Conservation (phyloP, 2,329 filamentous ascomycete species). For the Pseudogymnoascus destructans region DNA sequence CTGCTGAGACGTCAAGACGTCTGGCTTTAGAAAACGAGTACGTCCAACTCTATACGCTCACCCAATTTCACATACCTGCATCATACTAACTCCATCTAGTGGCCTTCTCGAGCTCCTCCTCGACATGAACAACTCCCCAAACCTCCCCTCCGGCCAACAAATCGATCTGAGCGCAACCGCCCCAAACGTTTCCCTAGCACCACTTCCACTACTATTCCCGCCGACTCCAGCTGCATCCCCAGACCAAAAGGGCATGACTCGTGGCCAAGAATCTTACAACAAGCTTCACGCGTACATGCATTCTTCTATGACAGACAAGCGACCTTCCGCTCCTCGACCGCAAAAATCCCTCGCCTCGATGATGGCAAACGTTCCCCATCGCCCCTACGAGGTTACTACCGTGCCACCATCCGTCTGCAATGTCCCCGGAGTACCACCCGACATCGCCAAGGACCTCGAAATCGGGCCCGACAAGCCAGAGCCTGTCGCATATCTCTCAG, state of each 20-base stretch:
- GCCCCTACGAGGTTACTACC: constrained; percentile 15
- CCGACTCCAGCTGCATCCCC: not conserved
- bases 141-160: constrained; percentile 62
- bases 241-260: not conserved
- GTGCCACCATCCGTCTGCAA: constrained; percentile 20
- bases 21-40: constrained; percentile 90
- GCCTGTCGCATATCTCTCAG: constrained; percentile 53
- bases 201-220: constrained; percentile 8
- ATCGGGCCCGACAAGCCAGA: constrained; percentile 36
- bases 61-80: not conserved
- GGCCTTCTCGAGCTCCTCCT: constrained; percentile 79
- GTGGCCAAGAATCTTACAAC: constrained; percentile 24
- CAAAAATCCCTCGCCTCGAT: constrained; percentile 23
- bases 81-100: constrained; percentile 34
- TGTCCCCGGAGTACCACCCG: constrained; percentile 21
- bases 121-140: constrained; percentile 74
- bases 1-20: constrained; percentile 66
- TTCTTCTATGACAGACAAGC: not conserved
- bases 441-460: constrained; percentile 27
- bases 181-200: not conserved
- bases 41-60: constrained; percentile 25
- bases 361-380: constrained; percentile 20
- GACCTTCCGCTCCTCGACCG: constrained; percentile 13
- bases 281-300: constrained; percentile 14
- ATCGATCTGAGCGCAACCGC: constrained; percentile 47